phyloP scores from a whole-genome alignment of 148 eudicot species.

The Nepenthes mirabilis region DNA sequence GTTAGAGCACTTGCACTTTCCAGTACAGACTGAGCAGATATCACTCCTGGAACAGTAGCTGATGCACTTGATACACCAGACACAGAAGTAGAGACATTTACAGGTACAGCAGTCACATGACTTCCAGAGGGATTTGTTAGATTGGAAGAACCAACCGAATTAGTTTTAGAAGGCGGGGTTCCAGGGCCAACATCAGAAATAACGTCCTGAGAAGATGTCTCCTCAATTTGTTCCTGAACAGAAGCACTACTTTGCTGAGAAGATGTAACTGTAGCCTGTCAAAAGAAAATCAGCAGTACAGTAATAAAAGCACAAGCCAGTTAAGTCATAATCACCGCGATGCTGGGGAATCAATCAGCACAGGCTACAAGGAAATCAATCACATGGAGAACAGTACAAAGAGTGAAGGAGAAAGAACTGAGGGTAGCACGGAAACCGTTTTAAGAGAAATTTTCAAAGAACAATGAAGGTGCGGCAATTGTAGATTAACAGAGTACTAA shows the following conservation, averaged over 20 bases:
- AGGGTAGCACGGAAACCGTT: too few species aligned
- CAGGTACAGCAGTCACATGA: slow-evolving; percentile 22
- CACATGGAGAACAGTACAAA: too few species aligned
- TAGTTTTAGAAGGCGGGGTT: slow-evolving; percentile 70
- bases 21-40: slow-evolving; percentile 26
- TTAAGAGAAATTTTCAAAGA: too few species aligned
- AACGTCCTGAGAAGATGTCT: slow-evolving; percentile 44
- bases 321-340: background rate
- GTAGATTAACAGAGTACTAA: too few species aligned
- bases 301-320: background rate
- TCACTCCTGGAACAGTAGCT: slow-evolving; percentile 21
- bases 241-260: slow-evolving; percentile 38
- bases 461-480: too few species aligned
- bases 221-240: slow-evolving; percentile 56
- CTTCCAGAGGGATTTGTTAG: slow-evolving; percentile 43
- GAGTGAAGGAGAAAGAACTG: too few species aligned
- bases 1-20: slow-evolving; percentile 31
- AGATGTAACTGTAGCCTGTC: slow-evolving; percentile 37
- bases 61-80: slow-evolving; percentile 30
- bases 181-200: slow-evolving; percentile 45
- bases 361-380: background rate
- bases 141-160: slow-evolving; percentile 38
- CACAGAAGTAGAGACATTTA: slow-evolving; percentile 20
- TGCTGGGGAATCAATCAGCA: background rate
- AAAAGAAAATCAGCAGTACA: slow-evolving; percentile 3